Evolutionary conservation across 2,329 filamentous ascomycete species (phyloP).

Genomic region (Cryphonectria parasitica): DNA sequence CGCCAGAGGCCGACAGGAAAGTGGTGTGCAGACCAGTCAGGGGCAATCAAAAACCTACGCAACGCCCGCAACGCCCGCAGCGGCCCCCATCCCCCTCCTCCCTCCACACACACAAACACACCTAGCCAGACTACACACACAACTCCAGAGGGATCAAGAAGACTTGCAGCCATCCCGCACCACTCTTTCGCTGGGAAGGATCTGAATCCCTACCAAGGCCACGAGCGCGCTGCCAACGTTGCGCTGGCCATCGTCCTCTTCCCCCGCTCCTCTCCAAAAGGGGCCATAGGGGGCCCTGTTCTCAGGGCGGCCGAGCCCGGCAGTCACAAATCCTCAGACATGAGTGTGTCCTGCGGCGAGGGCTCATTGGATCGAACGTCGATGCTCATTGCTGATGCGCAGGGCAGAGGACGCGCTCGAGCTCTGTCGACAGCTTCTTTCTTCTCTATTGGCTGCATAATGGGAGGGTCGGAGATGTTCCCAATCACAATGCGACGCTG

Average conservation of each 20-base stretch:
- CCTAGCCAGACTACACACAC: too few species aligned
- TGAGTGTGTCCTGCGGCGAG: not conserved
- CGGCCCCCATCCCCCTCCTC: not conserved
- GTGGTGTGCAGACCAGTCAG: not conserved
- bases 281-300: not conserved
- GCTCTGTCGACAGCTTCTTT: constrained; percentile 1
- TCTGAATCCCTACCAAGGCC: constrained; percentile 8
- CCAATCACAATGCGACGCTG: constrained; percentile 2
- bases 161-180: constrained; percentile 4
- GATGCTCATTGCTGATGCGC: constrained; percentile 8
- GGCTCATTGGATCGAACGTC: not conserved
- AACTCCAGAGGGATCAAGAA: not conserved
- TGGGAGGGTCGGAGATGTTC: too few species aligned
- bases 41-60: not conserved
- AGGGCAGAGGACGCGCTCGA: constrained; percentile 4
- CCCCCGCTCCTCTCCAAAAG: not conserved
- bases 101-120: not conserved
- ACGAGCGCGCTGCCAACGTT: constrained; percentile 17
- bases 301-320: constrained; percentile 16
- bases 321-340: not conserved
- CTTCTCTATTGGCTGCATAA: not conserved
- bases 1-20: not conserved
- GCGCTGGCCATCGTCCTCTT: not conserved
- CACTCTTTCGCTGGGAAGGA: not conserved
- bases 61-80: constrained; percentile 1